Base-by-base conservation (phyloP, 345 rosid genomes). In the Boechera retrofracta region DNA sequence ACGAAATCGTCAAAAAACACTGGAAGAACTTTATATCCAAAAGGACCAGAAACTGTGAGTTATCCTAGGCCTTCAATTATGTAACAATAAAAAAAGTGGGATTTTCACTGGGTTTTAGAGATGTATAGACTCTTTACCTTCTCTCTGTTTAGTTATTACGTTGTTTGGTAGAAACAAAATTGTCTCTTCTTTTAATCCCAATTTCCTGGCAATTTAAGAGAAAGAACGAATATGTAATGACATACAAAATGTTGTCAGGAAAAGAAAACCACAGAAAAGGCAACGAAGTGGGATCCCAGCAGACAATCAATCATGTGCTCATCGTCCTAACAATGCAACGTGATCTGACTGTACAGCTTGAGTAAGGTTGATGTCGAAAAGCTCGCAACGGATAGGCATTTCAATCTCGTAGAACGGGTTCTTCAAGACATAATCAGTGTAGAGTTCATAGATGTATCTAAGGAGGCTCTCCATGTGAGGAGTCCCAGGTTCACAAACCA, bases 331-430 rank as follows among this genome's bases (percentile, higher is more conserved):
- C 78, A 86, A 71, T 6, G 86, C 87, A 48, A 91, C 90, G 0
- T 89, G 94, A n/a, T 95, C 99, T 80, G 89, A 88, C 85, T 89
- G 98, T 62, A 92, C 80, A 6, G 91, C 91, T 82, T 85, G 93
- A 24, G 90, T 76, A 71, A 95, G 76, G 79, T 91, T 89, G 85
- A 89, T 84, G 77, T 95, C 99, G 39, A 92, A 95, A 76, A 92
- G 98, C 80, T 92, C 97, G 8, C 99, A 92, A 32, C 99, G 85
- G n/a, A 95, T 95, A 13, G 99, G 99, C 98, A 92, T 92, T 89
- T 95, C 99, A 92, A 92, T 92, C 86, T 95, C 99, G 57, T 95
- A 95, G 81, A 95, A 95, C 11, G 98, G 99, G 58, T 95, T 95
- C 91, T 95, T 95, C 83, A 95, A 74, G 70, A 92, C 99, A 72